A percentile compares a stretch with the other conserved stretches of the same genome.
Evolutionary conservation across 2,329 filamentous ascomycete species (phyloP).

Genomic region (Claviceps citrina): DNA sequence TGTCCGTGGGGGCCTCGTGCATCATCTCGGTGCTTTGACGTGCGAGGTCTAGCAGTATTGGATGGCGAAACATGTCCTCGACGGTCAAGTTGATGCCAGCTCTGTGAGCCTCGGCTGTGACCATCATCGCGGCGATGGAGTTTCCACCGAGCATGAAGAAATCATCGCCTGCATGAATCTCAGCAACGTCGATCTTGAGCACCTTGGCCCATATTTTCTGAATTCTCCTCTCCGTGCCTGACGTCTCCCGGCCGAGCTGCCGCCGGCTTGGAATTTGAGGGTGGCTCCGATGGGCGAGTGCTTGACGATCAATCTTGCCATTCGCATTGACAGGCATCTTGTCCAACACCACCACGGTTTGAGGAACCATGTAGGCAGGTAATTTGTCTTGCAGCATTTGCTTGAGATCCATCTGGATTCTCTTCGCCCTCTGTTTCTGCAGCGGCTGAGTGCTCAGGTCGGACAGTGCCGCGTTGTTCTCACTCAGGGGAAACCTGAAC

Average conservation of each 20-base stretch:
- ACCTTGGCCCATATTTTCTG: not conserved
- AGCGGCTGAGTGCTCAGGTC: conserved; percentile 7
- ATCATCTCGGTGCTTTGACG: not conserved
- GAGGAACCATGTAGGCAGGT: not conserved
- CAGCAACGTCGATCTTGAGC: not conserved
- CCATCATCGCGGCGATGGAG: not conserved
- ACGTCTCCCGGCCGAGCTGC: not conserved
- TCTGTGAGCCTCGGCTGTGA: not conserved
- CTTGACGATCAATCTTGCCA: not conserved
- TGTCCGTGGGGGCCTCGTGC: not conserved
- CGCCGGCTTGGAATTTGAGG: not conserved
- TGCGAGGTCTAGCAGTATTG: not conserved
- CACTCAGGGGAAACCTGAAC: conserved; percentile 8
- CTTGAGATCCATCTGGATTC: not conserved
- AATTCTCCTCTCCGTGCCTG: not conserved
- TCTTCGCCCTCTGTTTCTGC: not conserved
- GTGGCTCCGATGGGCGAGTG: not conserved
- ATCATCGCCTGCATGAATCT: not conserved
- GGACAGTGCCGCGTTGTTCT: not conserved
- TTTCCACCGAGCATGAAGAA: not conserved
- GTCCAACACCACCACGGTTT: not conserved
- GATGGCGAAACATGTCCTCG: not conserved
- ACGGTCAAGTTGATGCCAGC: not conserved
- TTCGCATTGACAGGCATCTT: not conserved
- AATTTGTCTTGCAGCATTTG: not conserved